Evolutionary conservation across 2,329 filamentous ascomycete species (phyloP), one percentile per base, ranked within the genome.

Genomic region (Colletotrichum brevisporum): DNA sequence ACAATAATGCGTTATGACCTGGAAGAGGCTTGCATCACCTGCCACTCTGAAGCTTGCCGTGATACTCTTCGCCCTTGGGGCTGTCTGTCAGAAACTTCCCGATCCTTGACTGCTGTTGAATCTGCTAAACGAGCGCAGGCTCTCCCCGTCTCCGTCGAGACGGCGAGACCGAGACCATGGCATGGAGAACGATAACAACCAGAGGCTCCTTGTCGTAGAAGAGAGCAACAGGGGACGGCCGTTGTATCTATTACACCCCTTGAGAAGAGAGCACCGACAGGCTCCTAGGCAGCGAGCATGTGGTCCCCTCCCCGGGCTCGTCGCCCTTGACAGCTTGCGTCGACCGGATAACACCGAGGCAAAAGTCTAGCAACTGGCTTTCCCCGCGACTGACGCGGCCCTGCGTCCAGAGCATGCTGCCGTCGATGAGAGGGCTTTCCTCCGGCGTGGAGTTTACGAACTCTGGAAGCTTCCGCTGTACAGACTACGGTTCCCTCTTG

Each of bases 1-100:
- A 50, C n/a, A 65, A 50, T 64, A 15, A 65, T 43, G 54, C 48
- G 50, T 58, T 58, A 65, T 54, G 65, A 65, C 61, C 31, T 10
- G 48, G 43, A 16, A 51, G 10, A 39, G 41, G 27, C 21, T 57
- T 21, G 9, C 8, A 16, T 21, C 4, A 10, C 13, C 31, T 13
- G 12, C 24, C 24, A 21, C 18, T 24, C 18, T 50, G 47, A 12
- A 18, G 21, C 6, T n/a, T 9, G 16, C 21, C 18, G 21, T 50
- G n/a, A 48, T 13, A 48, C 15, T 24, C 18, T 9, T 24, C 5
- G 15, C 13, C 13, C 16, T n/a, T 5, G 6, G 41, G 16, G 15
- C 13, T n/a, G 41, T n/a, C 41, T 2, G 6, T n/a, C 10, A n/a
- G 41, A 16, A 43, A 43, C 41, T 15, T 43, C 13, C 41, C 41